Evolutionary conservation across 108 stramenopile genomes (phyloP).

Genomic region (Skeletonema tropicum): DNA sequence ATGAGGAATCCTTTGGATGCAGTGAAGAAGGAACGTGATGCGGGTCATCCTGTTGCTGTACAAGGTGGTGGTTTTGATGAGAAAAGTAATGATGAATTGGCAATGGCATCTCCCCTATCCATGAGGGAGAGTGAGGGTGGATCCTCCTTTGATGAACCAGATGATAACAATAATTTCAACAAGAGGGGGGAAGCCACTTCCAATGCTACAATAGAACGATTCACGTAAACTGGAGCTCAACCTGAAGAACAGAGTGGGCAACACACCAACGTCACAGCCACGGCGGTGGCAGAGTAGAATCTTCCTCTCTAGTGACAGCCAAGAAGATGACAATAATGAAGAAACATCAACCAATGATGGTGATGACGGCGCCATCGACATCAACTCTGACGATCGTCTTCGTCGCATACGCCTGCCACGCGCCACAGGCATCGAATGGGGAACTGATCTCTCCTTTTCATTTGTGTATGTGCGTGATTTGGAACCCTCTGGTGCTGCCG

Average conservation of each 20-base stretch:
- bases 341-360: background rate
- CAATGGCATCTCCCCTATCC: constrained; percentile 23
- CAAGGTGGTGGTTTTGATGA: background rate
- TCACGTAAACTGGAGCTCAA: no score
- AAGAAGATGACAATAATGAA: background rate
- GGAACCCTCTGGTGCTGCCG: constrained; percentile 82
- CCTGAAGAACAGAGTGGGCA: no score
- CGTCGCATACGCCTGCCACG: constrained; percentile 77
- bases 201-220: constrained; percentile 18
- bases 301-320: background rate
- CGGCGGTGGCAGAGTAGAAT: background rate
- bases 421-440: constrained; percentile 93
- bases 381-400: constrained; percentile 69
- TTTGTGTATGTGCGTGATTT: constrained; percentile 91
- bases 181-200: constrained; percentile 1
- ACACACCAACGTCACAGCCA: no score
- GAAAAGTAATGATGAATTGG: background rate
- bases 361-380: constrained; percentile 44
- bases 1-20: constrained; percentile 65
- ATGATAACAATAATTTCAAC: constrained; percentile 3
- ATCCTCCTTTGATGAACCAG: constrained; percentile 2
- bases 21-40: constrained; percentile 41
- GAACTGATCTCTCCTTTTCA: constrained; percentile 90
- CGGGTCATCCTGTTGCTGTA: background rate
- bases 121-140: constrained; percentile 6